phyloP scores from a whole-genome alignment of 2,329 filamentous ascomycete genomes.

The Rhexocercosporidium sp. region DNA sequence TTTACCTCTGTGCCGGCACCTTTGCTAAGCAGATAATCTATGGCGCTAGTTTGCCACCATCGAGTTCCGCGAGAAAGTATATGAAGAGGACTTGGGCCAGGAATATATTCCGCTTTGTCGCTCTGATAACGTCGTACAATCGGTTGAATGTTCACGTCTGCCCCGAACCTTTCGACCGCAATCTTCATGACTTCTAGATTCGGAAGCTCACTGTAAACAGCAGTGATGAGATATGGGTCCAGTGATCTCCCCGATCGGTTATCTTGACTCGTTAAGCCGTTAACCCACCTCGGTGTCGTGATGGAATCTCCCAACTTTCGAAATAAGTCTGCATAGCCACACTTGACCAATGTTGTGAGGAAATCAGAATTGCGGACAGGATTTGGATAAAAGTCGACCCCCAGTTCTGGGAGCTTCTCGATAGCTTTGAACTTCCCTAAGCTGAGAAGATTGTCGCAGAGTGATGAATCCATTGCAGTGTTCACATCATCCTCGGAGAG shows the following conservation, averaged over 20 bases:
- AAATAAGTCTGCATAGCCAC: conserved; percentile 15
- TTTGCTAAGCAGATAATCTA: conserved; percentile 23
- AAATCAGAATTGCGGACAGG: neutral
- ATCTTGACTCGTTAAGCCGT: neutral
- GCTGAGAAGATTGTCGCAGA: conserved; percentile 16
- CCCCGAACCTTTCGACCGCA: conserved; percentile 43
- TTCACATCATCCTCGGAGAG: conserved; percentile 4
- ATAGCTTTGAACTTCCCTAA: conserved; percentile 11
- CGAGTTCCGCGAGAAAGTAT: conserved; percentile 11
- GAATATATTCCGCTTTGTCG: neutral
- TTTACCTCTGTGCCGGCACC: conserved; percentile 21
- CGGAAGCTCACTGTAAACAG: conserved; percentile 41
- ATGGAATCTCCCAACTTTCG: conserved; percentile 10
- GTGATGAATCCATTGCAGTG: too few species aligned
- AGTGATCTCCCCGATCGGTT: neutral
- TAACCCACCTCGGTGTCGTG: conserved; percentile 16
- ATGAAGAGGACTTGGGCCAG: conserved; percentile 23
- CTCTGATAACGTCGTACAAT: neutral
- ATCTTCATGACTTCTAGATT: conserved; percentile 45
- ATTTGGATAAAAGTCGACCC: conserved; percentile 17
- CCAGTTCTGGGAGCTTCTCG: conserved; percentile 11
- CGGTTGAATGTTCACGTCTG: conserved; percentile 41
- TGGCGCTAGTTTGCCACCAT: conserved; percentile 29
- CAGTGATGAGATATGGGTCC: conserved; percentile 32
- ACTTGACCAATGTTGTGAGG: conserved; percentile 1